phyloP scores from a whole-genome alignment of 257 asterid species.

The Ilex aquifolium region DNA sequence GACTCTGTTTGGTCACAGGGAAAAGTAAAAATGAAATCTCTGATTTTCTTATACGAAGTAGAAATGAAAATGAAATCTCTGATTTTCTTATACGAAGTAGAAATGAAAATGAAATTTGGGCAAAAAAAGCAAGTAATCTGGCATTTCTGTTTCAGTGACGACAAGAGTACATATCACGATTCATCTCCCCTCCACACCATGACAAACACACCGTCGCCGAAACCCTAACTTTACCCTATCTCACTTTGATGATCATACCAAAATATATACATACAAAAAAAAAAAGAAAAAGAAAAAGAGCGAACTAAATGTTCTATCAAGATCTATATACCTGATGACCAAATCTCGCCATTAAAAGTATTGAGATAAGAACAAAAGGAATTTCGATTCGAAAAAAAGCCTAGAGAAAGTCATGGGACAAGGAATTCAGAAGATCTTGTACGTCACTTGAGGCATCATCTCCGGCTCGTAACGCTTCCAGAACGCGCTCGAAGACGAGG shows the following conservation, averaged over 20 bases:
- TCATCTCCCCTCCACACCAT: conserved; percentile 13
- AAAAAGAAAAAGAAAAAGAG: conserved; percentile 9
- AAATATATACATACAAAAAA: conserved; percentile 33
- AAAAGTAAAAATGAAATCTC: too few species aligned
- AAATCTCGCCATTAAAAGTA: not conserved
- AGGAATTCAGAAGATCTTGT: conserved; percentile 41
- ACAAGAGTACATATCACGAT: not conserved
- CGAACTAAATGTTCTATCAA: not conserved
- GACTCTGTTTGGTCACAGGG: too few species aligned
- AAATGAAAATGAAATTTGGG: not conserved
- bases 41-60: too few species aligned
- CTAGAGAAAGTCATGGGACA: conserved; percentile 25
- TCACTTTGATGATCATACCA: conserved; percentile 18
- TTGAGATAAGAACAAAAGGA: not conserved
- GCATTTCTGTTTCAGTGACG: conserved; percentile 3
- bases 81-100: too few species aligned
- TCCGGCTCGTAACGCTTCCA: conserved; percentile 60
- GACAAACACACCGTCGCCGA: conserved; percentile 26
- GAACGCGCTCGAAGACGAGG: conserved; percentile 69
- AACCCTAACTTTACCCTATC: conserved; percentile 21
- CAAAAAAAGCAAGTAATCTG: conserved; percentile 1
- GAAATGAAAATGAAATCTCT: not conserved
- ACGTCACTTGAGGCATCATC: conserved; percentile 26
- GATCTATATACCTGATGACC: not conserved
- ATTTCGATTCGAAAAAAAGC: too few species aligned